Conservation (phyloP, 2,329 filamentous ascomycete genomes). For the Botrytis pseudocinerea region DNA sequence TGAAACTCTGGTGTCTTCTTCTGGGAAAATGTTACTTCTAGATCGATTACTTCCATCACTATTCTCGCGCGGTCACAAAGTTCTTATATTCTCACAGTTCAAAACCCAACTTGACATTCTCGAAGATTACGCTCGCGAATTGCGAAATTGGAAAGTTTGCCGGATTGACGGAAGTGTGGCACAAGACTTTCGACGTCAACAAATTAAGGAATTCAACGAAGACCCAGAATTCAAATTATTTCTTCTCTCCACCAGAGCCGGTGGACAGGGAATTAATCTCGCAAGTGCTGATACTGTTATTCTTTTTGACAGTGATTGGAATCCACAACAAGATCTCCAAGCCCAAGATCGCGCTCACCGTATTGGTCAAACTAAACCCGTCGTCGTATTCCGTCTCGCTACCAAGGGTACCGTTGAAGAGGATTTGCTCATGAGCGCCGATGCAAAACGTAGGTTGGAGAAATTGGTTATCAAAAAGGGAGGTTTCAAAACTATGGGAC, state of each 20-base stretch:
- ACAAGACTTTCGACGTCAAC: constrained; percentile 67
- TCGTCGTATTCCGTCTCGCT: constrained; percentile 90
- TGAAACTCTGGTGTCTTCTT: constrained; percentile 79
- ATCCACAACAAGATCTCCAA: constrained; percentile 94
- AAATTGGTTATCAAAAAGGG: constrained; percentile 96
- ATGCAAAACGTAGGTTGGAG: constrained; percentile 88
- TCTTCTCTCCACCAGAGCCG: constrained; percentile 84
- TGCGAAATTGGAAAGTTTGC: constrained; percentile 78
- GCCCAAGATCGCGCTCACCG: constrained; percentile 94
- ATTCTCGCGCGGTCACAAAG: constrained; percentile 76
- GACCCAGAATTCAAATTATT: constrained; percentile 72
- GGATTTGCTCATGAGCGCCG: constrained; percentile 78
- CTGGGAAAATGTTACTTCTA: constrained; percentile 93
- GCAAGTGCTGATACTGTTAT: constrained; percentile 90
- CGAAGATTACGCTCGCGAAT: constrained; percentile 77
- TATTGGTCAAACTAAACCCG: constrained; percentile 89
- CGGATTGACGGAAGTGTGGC: constrained; percentile 88
- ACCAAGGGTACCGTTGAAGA: constrained; percentile 94
- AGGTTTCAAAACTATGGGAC: constrained; percentile 69
- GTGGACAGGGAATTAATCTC: constrained; percentile 93
- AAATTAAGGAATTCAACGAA: constrained; percentile 73
- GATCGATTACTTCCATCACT: constrained; percentile 80
- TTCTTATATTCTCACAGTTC: constrained; percentile 96
- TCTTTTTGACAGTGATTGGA: constrained; percentile 88
- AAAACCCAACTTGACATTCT: constrained; percentile 91